These are phyloP conservation scores for Chlorella ohadii DNA, from an alignment of 139 green algal species.

Conservation along the genomic window DNA sequence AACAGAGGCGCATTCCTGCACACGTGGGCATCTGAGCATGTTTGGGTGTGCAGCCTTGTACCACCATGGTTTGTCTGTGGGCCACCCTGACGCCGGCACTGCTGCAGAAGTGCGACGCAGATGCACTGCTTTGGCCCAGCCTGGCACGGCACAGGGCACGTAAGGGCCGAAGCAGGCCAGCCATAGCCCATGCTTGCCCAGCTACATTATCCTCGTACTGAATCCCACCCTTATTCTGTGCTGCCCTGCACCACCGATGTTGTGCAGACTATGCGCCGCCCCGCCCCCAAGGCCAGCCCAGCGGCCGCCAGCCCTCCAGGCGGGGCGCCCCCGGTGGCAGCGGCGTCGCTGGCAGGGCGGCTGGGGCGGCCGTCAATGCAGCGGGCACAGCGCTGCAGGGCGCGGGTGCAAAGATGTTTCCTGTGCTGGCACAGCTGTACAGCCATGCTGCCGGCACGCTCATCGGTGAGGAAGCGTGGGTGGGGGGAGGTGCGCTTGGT, in stretches of 20 bases:
- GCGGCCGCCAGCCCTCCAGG: not conserved
- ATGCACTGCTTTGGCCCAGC: too few relatives aligned
- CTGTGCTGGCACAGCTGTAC: constrained; percentile 13
- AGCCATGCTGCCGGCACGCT: constrained; percentile 13
- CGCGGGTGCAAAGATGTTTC: constrained; percentile 3
- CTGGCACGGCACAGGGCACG: too few relatives aligned
- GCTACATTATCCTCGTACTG: too few relatives aligned
- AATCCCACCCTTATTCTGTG: too few relatives aligned
- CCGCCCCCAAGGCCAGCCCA: not conserved
- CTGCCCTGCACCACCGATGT: not conserved
- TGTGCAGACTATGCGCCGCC: constrained; percentile 21
- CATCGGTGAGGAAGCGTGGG: not conserved
- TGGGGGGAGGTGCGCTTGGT: not conserved
- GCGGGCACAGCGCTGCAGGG: constrained; percentile 17
- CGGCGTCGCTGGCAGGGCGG: not conserved
- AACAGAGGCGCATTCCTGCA: too few relatives aligned
- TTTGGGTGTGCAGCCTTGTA: too few relatives aligned
- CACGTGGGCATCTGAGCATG: too few relatives aligned
- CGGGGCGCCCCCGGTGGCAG: not conserved
- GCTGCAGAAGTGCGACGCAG: too few relatives aligned
- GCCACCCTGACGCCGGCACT: too few relatives aligned
- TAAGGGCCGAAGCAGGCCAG: too few relatives aligned
- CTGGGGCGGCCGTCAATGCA: constrained; percentile 6
- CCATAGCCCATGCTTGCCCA: too few relatives aligned
- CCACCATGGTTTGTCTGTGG: too few relatives aligned